Evolutionary conservation across 2,329 filamentous ascomycete species (phyloP), one percentile per base, ranked within the genome.

Genomic region (Fusarium newnesense): DNA sequence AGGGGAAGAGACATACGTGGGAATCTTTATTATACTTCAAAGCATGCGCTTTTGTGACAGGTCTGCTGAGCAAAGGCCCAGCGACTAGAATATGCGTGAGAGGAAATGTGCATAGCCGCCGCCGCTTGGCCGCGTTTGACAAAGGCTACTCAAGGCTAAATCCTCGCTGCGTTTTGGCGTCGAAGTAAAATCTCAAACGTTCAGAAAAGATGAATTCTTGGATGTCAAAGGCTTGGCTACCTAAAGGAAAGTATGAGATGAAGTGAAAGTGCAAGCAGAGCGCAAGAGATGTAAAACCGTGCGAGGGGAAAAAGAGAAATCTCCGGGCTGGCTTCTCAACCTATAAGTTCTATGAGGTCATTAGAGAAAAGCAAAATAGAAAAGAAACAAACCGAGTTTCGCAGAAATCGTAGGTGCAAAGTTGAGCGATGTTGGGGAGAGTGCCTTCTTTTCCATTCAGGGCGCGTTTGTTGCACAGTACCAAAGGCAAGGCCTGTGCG

Each of bases 21-120:
- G 32, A 50, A 16, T 16, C 18, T 32, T 26, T 36, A 50, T n/a
- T 28, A 49, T 69, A 28, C 47, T 64, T 62, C 60, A 44, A 42
- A 64, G 58, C 62, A 75, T 75, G 69, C 24, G 69, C 34, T 61
- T 42, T 52, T 49, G 39, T 36, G 47, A 56, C 50, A 50, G 64
- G 42, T 61, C 53, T 61, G 67, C 70, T 62, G 57, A 64, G 69
- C 62, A 39, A 44, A 66, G 44, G 63, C 73, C 70, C 73, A 69
- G 71, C 59, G 49, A 69, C 30, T 42, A 57, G 46, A 56, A 57
- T 16, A 52, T n/a, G 52, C 21, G 46, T 36, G 36, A 42, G 42
- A 52, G 46, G 46, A 50, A 61, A 72, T 44, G 54, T 40, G 72
- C 75, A 77, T 77, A 75, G 42, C 72, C 67, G 63, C 72, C 69